A percentile compares a stretch with the other conserved stretches of the same genome.
phyloP scores from a whole-genome alignment of 257 asterid species.

The Euphrasia confusa region DNA sequence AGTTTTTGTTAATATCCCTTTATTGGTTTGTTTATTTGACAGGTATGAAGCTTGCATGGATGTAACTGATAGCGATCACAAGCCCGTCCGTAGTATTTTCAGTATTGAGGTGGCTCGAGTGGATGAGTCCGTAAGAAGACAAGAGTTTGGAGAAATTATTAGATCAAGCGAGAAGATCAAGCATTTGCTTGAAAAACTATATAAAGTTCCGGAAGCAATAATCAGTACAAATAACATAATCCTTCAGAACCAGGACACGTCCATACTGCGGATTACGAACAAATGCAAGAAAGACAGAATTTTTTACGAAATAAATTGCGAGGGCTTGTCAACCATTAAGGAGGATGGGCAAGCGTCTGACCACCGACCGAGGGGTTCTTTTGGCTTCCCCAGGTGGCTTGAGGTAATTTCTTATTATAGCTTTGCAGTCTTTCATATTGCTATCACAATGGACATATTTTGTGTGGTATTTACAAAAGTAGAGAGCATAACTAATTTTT shows the following conservation, averaged over 20 bases:
- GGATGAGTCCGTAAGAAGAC: constrained; percentile 82
- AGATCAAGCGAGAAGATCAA: constrained; percentile 64
- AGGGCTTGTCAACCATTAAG: constrained; percentile 62
- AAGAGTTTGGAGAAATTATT: constrained; percentile 84
- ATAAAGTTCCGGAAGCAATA: constrained; percentile 72
- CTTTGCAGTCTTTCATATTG: neutral
- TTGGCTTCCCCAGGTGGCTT: constrained; percentile 96
- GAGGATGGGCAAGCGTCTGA: constrained; percentile 67
- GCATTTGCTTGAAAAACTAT: constrained; percentile 45
- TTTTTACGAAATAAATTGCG: constrained; percentile 62
- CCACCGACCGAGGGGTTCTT: constrained; percentile 74
- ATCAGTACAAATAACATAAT: constrained; percentile 85
- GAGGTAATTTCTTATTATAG: constrained; percentile 47
- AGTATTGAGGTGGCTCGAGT: constrained; percentile 84
- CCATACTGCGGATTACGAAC: constrained; percentile 81
- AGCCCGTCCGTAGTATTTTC: constrained; percentile 89
- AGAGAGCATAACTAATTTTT: no score
- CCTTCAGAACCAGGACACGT: constrained; percentile 72
- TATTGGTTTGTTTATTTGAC: constrained; percentile 14
- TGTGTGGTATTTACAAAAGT: no score
- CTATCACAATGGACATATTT: neutral
- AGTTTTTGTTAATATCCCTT: neutral
- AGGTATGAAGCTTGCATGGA: constrained; percentile 99
- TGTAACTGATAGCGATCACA: constrained; percentile 97
- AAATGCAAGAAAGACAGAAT: constrained; percentile 59